A percentile compares a stretch with the other conserved stretches of the same genome.
Conservation (phyloP, 306 rosid genomes). For the Sphenostylis stenocarpa region DNA sequence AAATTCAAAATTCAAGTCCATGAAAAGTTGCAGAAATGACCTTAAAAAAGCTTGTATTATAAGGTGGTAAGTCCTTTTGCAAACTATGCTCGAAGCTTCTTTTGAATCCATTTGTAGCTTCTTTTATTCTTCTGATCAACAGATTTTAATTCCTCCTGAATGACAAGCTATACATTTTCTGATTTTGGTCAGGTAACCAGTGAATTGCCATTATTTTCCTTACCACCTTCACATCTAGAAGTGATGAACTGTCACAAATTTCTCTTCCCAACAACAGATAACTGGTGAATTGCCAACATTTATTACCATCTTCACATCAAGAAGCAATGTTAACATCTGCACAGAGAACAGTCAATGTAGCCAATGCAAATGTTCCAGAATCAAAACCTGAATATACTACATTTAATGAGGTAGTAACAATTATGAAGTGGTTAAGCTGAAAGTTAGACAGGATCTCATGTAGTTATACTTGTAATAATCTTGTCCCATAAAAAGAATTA, state of each 20-base stretch:
- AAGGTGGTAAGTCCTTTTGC: too few species aligned
- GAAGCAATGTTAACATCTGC: neutral
- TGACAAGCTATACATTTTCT: neutral
- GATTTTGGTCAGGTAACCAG: neutral
- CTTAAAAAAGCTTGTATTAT: neutral
- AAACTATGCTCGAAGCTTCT: neutral
- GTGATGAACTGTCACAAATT: neutral
- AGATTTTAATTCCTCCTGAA: neutral
- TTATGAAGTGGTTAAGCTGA: neutral
- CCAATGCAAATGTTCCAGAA: neutral
- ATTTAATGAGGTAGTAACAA: neutral
- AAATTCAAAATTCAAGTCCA: neutral
- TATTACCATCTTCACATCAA: neutral
- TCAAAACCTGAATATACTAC: neutral
- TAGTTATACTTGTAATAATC: neutral
- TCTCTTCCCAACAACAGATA: neutral
- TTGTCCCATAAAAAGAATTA: neutral
- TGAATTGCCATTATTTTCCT: neutral
- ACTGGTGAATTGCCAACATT: neutral
- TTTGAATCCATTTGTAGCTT: neutral
- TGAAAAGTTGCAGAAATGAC: neutral
- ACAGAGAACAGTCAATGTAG: neutral
- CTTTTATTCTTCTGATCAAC: neutral
- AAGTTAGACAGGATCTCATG: neutral
- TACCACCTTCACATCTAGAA: neutral